Evolutionary conservation across 2,329 filamentous ascomycete species (phyloP).

Genomic region (Shiraia sp.): DNA sequence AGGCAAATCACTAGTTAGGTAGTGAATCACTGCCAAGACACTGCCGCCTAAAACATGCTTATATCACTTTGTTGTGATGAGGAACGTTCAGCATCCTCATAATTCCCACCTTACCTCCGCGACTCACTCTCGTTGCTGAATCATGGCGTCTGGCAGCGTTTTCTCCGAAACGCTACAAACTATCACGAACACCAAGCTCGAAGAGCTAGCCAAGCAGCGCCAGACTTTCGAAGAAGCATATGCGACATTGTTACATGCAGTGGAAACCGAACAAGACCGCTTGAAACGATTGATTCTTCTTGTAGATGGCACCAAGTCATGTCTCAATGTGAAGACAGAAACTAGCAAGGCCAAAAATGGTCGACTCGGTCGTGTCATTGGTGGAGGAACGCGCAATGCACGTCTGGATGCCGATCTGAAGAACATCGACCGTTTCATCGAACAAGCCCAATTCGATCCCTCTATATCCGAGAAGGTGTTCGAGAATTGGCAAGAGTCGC

Average conservation of each 20-base stretch:
- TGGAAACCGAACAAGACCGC: conserved; percentile 18
- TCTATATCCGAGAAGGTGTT: conserved; percentile 40
- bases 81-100: no score
- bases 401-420: conserved; percentile 32
- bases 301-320: conserved; percentile 33
- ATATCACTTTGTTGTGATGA: no score
- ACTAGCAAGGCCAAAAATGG: conserved; percentile 9
- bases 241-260: conserved; percentile 14
- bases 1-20: no score
- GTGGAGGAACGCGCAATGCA: conserved; percentile 19
- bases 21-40: no score
- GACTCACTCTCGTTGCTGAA: no score
- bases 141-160: conserved; percentile 29
- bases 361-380: conserved; percentile 20
- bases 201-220: conserved; percentile 43
- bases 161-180: conserved; percentile 41
- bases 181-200: conserved; percentile 42
- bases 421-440: conserved; percentile 42
- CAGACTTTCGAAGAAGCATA: conserved; percentile 36
- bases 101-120: no score
- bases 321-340: conserved; percentile 27
- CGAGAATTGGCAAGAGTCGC: conserved; percentile 34
- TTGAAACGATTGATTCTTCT: conserved; percentile 31
- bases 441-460: conserved; percentile 42
- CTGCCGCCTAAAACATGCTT: no score